A percentile compares a stretch with the other conserved stretches of the same genome.
Evolutionary conservation across 345 rosid genomes (phyloP).

Genomic region (Melaleuca alternifolia): DNA sequence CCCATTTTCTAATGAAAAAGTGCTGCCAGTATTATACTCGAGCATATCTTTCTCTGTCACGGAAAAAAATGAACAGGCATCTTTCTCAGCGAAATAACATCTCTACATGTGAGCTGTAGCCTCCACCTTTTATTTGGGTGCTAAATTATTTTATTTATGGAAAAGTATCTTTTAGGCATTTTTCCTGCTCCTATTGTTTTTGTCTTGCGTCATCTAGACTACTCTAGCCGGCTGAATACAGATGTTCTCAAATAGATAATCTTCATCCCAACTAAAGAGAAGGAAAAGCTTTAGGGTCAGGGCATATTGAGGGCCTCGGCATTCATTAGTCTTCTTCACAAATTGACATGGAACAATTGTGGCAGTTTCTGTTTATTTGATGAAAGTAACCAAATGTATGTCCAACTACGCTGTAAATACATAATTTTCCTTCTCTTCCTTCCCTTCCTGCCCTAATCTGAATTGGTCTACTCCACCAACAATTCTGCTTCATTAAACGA

Average conservation of each 20-base stretch:
- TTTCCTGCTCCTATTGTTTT: neutral
- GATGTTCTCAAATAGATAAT: neutral
- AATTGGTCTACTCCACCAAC: neutral
- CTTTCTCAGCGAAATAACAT: neutral
- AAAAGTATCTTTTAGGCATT: neutral
- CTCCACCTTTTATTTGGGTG: neutral
- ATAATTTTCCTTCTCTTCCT: neutral
- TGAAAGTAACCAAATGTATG: neutral
- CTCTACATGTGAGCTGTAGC: neutral
- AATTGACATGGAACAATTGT: neutral
- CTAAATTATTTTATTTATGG: neutral
- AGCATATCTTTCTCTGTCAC: neutral
- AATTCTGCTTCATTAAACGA: neutral
- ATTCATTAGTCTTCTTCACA: neutral
- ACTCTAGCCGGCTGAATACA: neutral
- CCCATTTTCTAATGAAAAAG: neutral
- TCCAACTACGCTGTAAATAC: neutral
- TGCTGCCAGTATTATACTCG: neutral
- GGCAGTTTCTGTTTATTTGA: neutral
- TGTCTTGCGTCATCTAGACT: neutral
- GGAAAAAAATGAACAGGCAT: neutral
- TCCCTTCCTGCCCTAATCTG: neutral
- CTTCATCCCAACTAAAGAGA: neutral
- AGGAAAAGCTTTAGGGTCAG: neutral
- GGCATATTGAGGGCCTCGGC: neutral